Percentiles rank a stretch among this genome's conserved stretches.
Conservation (phyloP, 352 stramenopile species). For the Pythium brassicae region DNA sequence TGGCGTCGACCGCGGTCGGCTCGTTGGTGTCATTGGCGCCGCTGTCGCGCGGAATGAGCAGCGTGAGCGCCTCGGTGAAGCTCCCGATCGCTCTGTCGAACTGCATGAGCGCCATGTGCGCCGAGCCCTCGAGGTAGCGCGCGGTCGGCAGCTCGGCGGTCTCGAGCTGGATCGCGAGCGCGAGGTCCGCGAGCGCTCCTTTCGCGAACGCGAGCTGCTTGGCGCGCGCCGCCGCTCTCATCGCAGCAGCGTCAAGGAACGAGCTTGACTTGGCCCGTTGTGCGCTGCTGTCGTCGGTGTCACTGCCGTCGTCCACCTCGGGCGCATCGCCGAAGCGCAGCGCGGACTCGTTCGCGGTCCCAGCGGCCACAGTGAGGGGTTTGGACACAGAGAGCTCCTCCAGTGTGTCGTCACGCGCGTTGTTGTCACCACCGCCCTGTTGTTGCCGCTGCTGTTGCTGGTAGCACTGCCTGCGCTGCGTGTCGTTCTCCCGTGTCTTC, state of each 20-base stretch:
- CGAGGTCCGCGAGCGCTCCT: constrained; percentile 29
- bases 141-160: constrained; percentile 26
- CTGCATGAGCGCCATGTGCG: constrained; percentile 28
- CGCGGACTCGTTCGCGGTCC: not conserved
- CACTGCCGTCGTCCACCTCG: not conserved
- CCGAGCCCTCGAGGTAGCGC: constrained; percentile 30
- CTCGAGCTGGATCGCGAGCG: constrained; percentile 17
- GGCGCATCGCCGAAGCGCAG: not conserved
- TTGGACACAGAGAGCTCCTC: constrained; percentile 1
- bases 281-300: not conserved
- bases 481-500: not conserved
- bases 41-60: constrained; percentile 8
- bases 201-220: constrained; percentile 10
- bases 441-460: not conserved
- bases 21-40: no score
- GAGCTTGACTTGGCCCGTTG: not conserved
- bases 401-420: no score
- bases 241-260: constrained; percentile 5
- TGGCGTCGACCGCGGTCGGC: constrained; percentile 5
- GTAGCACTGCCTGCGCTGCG: no score
- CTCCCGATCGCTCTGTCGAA: constrained; percentile 29
- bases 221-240: constrained; percentile 10
- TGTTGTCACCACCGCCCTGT: no score
- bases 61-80: constrained; percentile 38
- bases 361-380: not conserved